Conservation (phyloP, 2,329 filamentous ascomycete genomes). For the Cordyceps farinosa region DNA sequence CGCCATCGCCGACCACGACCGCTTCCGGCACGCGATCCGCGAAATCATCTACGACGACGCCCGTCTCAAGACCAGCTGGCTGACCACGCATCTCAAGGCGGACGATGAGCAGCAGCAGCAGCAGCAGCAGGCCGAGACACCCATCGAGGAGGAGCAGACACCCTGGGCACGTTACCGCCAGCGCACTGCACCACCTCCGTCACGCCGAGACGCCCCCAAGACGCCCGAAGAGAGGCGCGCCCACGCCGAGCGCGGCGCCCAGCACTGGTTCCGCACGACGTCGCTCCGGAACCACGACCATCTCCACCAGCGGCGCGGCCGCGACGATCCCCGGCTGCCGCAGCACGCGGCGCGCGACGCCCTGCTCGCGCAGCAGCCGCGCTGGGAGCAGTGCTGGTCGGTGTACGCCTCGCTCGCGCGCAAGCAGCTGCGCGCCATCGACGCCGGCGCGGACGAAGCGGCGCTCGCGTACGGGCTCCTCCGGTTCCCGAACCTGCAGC, state of each 20-base stretch:
- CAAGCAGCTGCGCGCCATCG: conserved; percentile 31
- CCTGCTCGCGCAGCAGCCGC: not conserved
- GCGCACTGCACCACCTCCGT: not conserved
- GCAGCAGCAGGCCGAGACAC: not conserved
- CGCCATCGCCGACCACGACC: conserved; percentile 34
- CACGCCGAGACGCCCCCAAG: not conserved
- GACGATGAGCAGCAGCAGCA: not conserved
- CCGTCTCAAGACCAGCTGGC: not conserved
- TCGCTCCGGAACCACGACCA: not conserved
- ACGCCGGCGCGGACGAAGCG: conserved; percentile 26
- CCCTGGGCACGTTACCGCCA: not conserved
- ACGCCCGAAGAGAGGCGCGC: not conserved
- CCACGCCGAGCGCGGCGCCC: not conserved
- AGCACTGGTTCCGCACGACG: conserved; percentile 1
- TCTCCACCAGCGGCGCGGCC: not conserved
- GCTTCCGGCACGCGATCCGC: conserved; percentile 28
- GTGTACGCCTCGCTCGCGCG: conserved; percentile 27
- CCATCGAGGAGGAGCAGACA: not conserved
- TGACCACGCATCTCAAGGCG: not conserved
- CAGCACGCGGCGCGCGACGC: not conserved
- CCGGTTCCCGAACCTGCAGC: conserved; percentile 33
- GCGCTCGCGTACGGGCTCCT: conserved; percentile 33
- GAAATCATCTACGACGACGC: conserved; percentile 41
- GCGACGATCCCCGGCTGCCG: not conserved
- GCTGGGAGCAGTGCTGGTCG: not conserved